Base-by-base conservation (phyloP, 805 yeast genomes). In the Candida quercuum region DNA sequence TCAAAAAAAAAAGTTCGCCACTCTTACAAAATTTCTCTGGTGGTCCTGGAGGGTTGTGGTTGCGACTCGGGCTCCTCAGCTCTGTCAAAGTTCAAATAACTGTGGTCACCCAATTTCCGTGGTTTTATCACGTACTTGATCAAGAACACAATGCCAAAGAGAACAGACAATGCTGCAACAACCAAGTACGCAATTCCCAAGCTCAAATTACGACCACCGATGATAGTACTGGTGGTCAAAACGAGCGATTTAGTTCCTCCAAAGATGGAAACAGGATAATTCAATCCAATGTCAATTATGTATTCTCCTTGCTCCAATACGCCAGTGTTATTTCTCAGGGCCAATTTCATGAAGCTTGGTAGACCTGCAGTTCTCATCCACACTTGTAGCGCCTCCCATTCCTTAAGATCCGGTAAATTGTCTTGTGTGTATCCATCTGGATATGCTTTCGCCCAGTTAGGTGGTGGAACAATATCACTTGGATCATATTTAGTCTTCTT, bases 321-420 rank as follows among this genome's bases (percentile, higher is more conserved):
- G 1, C 65, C 65, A 3, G 76, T 66, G 41, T 77, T 81, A 61
- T 86, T 89, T 48, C 83, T 77, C 32, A 82, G 72, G 29, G 88
- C 89, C 18, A 54, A 33, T 57, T 93, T 91, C 69, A 83, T 78
- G 55, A 93, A 91, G 11, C 82, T 76, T 20, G 98, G 95, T 45
- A 91, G 67, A 0, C 95, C 96, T 0, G 98, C 96, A 1, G 97
- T 88, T 52, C 95, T 77, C 97, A 91, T 91, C 99, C 99, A 91
- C 60, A 88, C 91, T 66, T 88, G 96, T 50, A 91, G 74, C 47
- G 80, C 80, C 56, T 86, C 91, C 87, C 93, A 80, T 26, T 63
- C 56, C 2, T 85, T 71, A 33, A 91, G 57, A 54, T 85, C 81
- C 3, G 95, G 95, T 43, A 91, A 50, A 58, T 86, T 87, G 6